These are phyloP conservation scores for Calonectria henricotiae DNA, from an alignment of 2,329 filamentous ascomycete genomes.

Conservation along the genomic window DNA sequence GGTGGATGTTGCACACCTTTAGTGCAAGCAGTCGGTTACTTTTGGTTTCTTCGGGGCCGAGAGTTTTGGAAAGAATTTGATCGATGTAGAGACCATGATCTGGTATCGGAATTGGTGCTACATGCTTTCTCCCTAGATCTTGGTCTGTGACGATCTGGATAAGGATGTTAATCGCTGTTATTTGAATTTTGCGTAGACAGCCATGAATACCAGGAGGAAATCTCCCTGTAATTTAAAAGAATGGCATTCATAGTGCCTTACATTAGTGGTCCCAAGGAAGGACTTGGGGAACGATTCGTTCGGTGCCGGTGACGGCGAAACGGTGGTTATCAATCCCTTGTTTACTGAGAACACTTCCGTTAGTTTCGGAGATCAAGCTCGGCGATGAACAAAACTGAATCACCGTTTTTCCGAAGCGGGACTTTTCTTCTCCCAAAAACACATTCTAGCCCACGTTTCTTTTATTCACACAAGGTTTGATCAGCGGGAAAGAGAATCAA, in stretches of 20 bases:
- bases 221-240: neutral
- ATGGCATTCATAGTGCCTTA: conserved; percentile 4
- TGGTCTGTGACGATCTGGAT: neutral
- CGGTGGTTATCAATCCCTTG: conserved; percentile 32
- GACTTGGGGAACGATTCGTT: conserved; percentile 18
- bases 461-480: neutral
- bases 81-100: conserved; percentile 41
- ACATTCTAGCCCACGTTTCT: conserved; percentile 35
- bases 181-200: neutral
- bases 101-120: neutral
- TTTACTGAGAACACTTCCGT: conserved; percentile 37
- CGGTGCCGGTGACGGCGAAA: neutral
- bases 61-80: conserved; percentile 33
- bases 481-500: neutral
- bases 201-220: neutral
- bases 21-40: conserved; percentile 37
- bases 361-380: conserved; percentile 27
- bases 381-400: neutral
- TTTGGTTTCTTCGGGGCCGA: neutral
- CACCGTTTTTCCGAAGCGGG: conserved; percentile 45
- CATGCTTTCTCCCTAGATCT: neutral
- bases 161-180: neutral
- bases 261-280: neutral
- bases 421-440: conserved; percentile 45
- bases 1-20: conserved; percentile 34